Percentiles rank a stretch among this genome's conserved stretches.
Conservation (phyloP, 106 monocot genomes). For the Allium cepa region DNA sequence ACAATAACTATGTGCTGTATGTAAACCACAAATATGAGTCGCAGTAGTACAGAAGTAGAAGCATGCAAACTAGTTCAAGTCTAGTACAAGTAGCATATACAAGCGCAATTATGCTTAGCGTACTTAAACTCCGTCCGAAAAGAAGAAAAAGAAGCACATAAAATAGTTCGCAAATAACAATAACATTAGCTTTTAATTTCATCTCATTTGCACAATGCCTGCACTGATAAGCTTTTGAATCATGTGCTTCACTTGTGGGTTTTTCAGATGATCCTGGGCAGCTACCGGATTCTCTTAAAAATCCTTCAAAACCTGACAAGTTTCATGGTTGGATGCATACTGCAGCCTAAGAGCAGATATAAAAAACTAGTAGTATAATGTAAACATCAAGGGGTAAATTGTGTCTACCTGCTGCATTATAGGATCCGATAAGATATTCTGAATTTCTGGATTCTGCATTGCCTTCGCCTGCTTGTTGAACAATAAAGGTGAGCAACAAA, state of each 20-base stretch:
- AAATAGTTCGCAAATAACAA: too few species aligned
- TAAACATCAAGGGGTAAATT: too few species aligned
- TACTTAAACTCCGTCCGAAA: too few species aligned
- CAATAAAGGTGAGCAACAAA: not conserved
- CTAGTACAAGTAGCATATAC: too few species aligned
- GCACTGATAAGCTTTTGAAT: conserved; percentile 84
- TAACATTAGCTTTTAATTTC: not conserved
- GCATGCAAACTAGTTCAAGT: too few species aligned
- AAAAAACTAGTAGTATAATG: not conserved
- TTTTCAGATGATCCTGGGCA: conserved; percentile 80
- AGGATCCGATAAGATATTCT: conserved; percentile 73
- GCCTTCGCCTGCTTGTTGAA: conserved; percentile 21
- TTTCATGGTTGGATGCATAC: not conserved
- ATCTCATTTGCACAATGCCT: conserved; percentile 92
- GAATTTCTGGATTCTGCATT: conserved; percentile 94
- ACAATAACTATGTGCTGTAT: too few species aligned
- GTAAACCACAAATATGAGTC: too few species aligned
- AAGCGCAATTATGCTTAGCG: too few species aligned
- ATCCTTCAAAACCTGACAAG: conserved; percentile 32
- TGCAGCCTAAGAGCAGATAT: not conserved
- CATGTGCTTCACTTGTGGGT: conserved; percentile 75
- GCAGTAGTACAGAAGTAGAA: too few species aligned
- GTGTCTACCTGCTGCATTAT: conserved; percentile 67
- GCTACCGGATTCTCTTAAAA: conserved; percentile 74
- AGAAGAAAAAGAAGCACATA: too few species aligned